phyloP scores from a whole-genome alignment of 306 rosid species.

The Sophora flavescens region DNA sequence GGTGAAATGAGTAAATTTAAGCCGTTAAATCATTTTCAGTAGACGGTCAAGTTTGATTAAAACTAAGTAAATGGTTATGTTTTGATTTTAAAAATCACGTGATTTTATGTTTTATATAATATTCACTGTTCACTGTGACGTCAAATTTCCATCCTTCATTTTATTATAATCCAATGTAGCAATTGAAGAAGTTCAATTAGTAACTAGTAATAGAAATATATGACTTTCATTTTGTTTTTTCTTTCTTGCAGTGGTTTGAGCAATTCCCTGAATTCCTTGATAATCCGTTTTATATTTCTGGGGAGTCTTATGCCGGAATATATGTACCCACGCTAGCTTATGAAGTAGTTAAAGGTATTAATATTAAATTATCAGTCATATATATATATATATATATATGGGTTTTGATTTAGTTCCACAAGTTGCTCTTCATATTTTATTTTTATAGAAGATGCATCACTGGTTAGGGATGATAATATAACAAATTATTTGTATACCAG shows the following conservation, averaged over 20 bases:
- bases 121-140: too few species aligned
- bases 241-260: slow-evolving; percentile 69
- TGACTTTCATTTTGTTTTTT: background rate
- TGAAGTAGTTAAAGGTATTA: slow-evolving; percentile 64
- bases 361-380: background rate
- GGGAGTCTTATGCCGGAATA: slow-evolving; percentile 87
- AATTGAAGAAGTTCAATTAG: too few species aligned
- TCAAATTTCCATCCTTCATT: too few species aligned
- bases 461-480: background rate
- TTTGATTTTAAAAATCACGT: too few species aligned
- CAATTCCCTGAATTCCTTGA: slow-evolving; percentile 70
- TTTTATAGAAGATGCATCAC: background rate
- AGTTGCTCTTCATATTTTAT: background rate
- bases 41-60: too few species aligned
- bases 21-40: too few species aligned
- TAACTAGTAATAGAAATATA: too few species aligned
- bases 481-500: slow-evolving; percentile 45
- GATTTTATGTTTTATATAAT: too few species aligned
- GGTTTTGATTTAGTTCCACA: background rate
- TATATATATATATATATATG: too few species aligned
- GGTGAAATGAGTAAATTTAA: too few species aligned
- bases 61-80: too few species aligned
- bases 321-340: slow-evolving; percentile 83
- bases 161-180: too few species aligned
- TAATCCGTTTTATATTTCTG: slow-evolving; percentile 75